Percentiles rank a stretch among this genome's conserved stretches.
These are phyloP conservation scores for Calocybe gangraenosa DNA, from an alignment of 768 basidiomycete genomes.

Conservation along the genomic window DNA sequence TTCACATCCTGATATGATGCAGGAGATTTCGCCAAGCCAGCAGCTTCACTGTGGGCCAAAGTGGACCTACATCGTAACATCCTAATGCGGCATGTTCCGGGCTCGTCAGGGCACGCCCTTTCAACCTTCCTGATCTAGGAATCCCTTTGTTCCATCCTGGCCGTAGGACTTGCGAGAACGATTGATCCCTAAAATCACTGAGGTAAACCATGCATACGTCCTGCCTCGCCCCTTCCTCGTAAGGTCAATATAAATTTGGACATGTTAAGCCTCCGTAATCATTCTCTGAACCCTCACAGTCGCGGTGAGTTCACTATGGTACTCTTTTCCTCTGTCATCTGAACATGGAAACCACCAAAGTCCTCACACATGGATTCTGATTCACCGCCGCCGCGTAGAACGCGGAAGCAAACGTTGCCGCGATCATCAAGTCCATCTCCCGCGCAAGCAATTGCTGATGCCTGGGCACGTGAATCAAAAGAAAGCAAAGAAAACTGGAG, in stretches of 20 bases:
- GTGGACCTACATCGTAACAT: conserved; percentile 6
- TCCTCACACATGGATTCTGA: conserved; percentile 39
- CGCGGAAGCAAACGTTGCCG: conserved; percentile 27
- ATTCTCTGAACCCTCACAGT: conserved; percentile 29
- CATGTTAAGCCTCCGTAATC: conserved; percentile 29
- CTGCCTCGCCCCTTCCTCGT: conserved; percentile 34
- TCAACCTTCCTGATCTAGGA: conserved; percentile 49
- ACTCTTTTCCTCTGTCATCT: conserved; percentile 23
- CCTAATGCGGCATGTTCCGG: conserved; percentile 43
- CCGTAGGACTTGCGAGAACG: conserved; percentile 32
- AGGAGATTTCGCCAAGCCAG: too few species aligned
- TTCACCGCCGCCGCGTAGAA: conserved; percentile 33
- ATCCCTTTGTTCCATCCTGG: conserved; percentile 40
- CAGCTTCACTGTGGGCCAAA: neutral
- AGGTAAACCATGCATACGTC: conserved; percentile 32
- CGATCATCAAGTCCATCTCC: conserved; percentile 36
- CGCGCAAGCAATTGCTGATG: conserved; percentile 62
- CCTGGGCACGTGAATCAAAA: conserved; percentile 60
- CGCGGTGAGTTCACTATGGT: conserved; percentile 33
- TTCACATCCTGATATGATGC: too few species aligned
- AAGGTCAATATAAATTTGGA: conserved; percentile 44
- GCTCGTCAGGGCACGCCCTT: conserved; percentile 34
- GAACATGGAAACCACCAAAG: conserved; percentile 25
- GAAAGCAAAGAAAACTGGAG: conserved; percentile 61
- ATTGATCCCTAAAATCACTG: conserved; percentile 30